Percentiles rank a stretch among this genome's conserved stretches.
These are phyloP conservation scores for Penicillium sp. DNA, from an alignment of 2,329 filamentous ascomycete species.

Conservation along the genomic window DNA sequence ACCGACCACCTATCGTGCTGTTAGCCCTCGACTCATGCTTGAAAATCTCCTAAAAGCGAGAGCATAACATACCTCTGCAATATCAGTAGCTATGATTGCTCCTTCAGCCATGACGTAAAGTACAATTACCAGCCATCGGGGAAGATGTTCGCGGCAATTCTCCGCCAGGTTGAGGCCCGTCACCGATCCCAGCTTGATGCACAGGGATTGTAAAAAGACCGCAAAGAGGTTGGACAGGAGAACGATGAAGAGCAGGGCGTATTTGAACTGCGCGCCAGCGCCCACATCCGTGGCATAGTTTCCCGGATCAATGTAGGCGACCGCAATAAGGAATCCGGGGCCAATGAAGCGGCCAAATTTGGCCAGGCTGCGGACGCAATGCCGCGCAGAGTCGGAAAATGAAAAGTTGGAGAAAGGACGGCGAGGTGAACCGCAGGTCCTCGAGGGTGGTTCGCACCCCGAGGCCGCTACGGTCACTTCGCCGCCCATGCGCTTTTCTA, in stretches of 20 bases:
- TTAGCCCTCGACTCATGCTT: not conserved
- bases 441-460: conserved; percentile 32
- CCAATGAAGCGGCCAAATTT: conserved; percentile 51
- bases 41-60: not conserved
- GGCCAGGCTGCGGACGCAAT: conserved; percentile 33
- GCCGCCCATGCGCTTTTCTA: conserved; percentile 28
- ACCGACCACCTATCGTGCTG: conserved; percentile 53
- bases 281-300: conserved; percentile 54
- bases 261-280: conserved; percentile 50
- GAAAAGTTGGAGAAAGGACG: conserved; percentile 24
- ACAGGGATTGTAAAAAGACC: conserved; percentile 51
- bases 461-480: conserved; percentile 34
- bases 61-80: conserved; percentile 60
- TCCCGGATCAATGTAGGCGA: conserved; percentile 54
- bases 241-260: conserved; percentile 50
- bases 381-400: conserved; percentile 18
- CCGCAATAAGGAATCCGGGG: conserved; percentile 52
- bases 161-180: conserved; percentile 68
- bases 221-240: conserved; percentile 53
- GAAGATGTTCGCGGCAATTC: conserved; percentile 66
- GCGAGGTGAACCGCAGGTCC: conserved; percentile 36
- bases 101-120: conserved; percentile 66
- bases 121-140: conserved; percentile 64
- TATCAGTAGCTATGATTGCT: conserved; percentile 71
- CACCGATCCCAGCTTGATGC: conserved; percentile 67